phyloP scores from a whole-genome alignment of 1,284 basidiomycete species.

The Cryptococcus sp. region DNA sequence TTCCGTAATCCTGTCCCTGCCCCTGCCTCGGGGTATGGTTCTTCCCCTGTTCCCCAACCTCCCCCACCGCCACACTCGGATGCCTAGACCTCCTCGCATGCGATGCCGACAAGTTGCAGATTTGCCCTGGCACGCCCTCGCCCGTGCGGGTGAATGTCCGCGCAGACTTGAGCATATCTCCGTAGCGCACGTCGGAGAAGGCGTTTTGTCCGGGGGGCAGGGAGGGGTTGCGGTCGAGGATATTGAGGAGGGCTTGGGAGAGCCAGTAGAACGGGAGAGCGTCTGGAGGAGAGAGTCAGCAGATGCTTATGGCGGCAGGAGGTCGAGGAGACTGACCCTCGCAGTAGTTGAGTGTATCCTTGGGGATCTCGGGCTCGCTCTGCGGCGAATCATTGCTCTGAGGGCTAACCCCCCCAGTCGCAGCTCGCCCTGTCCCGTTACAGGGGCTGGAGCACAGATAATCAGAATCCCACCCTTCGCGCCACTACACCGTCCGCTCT shows the following conservation, averaged over 20 bases:
- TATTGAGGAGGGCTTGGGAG: constrained; percentile 45
- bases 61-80: not conserved
- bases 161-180: constrained; percentile 45
- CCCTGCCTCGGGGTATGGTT: no score
- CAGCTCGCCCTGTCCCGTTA: not conserved
- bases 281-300: constrained; percentile 26
- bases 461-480: constrained; percentile 53
- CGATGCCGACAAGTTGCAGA: not conserved
- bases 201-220: constrained; percentile 34
- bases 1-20: no score
- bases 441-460: constrained; percentile 33
- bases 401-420: constrained; percentile 2
- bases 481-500: constrained; percentile 37
- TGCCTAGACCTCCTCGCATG: not conserved
- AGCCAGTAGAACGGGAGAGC: constrained; percentile 53
- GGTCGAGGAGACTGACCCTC: constrained; percentile 29
- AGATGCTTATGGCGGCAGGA: not conserved
- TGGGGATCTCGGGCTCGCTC: constrained; percentile 1
- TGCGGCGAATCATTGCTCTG: constrained; percentile 1
- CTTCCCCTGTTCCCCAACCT: no score
- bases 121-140: constrained; percentile 26
- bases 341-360: constrained; percentile 35
- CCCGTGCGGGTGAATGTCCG: constrained; percentile 45
- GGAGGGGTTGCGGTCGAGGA: constrained; percentile 30
- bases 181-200: constrained; percentile 36